Conservation (phyloP, 495 filamentous ascomycete genomes). For the Clavariopsis aquatica region DNA sequence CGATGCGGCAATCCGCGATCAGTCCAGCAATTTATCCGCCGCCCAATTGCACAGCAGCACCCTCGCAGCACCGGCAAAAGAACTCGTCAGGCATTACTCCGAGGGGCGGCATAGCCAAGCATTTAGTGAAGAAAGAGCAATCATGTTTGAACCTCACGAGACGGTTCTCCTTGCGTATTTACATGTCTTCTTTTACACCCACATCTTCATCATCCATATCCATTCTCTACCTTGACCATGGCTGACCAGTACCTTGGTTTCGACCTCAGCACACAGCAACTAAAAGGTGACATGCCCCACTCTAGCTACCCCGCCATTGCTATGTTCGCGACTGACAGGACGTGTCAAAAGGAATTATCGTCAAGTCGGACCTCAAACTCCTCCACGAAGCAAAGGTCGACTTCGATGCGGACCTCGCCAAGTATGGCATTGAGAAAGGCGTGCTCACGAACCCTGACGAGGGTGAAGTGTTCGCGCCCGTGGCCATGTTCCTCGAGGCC, state of each 20-base stretch:
- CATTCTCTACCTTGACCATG: constrained; percentile 29
- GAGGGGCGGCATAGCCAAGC: not conserved
- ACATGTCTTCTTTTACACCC: constrained; percentile 16
- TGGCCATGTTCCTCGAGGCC: constrained; percentile 92
- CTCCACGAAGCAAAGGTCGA: constrained; percentile 74
- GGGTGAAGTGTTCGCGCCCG: constrained; percentile 86
- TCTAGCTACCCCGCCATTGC: constrained; percentile 30
- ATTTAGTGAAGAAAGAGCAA: constrained; percentile 9
- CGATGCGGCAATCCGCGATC: constrained; percentile 18
- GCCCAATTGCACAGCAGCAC: constrained; percentile 8
- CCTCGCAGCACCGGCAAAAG: constrained; percentile 31
- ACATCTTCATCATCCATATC: not conserved
- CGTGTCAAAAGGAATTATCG: constrained; percentile 64
- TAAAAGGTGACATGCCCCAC: constrained; percentile 65
- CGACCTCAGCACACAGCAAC: constrained; percentile 93
- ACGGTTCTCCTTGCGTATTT: constrained; percentile 13
- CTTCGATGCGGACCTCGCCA: constrained; percentile 71
- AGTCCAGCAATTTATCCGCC: constrained; percentile 22
- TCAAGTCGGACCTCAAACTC: constrained; percentile 76
- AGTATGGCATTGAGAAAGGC: constrained; percentile 79
- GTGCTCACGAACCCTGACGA: constrained; percentile 77
- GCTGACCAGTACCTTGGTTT: constrained; percentile 82
- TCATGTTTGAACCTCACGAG: constrained; percentile 12
- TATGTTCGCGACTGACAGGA: constrained; percentile 6
- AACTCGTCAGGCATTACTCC: constrained; percentile 10